Conservation (phyloP, 495 filamentous ascomycete species). For the Penicillium silybi region DNA sequence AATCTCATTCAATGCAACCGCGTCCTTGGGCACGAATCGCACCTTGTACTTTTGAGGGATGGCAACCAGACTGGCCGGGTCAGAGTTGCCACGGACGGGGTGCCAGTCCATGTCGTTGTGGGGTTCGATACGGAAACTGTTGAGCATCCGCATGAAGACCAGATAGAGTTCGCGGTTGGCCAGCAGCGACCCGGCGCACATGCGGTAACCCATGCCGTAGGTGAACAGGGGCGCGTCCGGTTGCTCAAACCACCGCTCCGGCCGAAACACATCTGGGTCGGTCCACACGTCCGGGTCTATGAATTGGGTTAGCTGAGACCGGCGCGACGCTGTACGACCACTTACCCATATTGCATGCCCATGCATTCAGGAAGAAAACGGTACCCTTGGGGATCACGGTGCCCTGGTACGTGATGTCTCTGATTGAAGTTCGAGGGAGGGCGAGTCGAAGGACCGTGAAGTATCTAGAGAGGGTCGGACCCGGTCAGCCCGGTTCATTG, state of each 20-base stretch:
- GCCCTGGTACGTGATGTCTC: constrained; percentile 55
- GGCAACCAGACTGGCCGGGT: constrained; percentile 56
- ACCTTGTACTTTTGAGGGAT: constrained; percentile 54
- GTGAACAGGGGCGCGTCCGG: constrained; percentile 59
- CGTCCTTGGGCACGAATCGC: constrained; percentile 50
- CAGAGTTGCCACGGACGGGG: constrained; percentile 51
- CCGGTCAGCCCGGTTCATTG: background rate
- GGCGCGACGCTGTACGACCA: background rate
- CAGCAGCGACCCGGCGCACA: constrained; percentile 61
- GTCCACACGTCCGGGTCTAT: constrained; percentile 54
- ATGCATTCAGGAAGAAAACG: constrained; percentile 61
- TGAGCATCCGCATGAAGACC: constrained; percentile 58
- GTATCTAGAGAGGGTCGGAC: constrained; percentile 29
- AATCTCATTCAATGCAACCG: constrained; percentile 31
- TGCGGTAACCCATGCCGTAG: constrained; percentile 60
- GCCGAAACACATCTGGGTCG: constrained; percentile 56
- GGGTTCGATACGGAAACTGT: constrained; percentile 54
- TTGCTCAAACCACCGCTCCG: constrained; percentile 60
- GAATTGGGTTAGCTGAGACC: background rate
- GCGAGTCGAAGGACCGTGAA: constrained; percentile 59
- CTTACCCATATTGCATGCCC: constrained; percentile 61
- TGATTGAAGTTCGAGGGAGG: constrained; percentile 56
- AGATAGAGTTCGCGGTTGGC: constrained; percentile 65
- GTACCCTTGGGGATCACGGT: constrained; percentile 54
- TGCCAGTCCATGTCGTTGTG: constrained; percentile 48